These are phyloP conservation scores for Hypocrella siamensis DNA, from an alignment of 2,329 filamentous ascomycete genomes.

Conservation along the genomic window DNA sequence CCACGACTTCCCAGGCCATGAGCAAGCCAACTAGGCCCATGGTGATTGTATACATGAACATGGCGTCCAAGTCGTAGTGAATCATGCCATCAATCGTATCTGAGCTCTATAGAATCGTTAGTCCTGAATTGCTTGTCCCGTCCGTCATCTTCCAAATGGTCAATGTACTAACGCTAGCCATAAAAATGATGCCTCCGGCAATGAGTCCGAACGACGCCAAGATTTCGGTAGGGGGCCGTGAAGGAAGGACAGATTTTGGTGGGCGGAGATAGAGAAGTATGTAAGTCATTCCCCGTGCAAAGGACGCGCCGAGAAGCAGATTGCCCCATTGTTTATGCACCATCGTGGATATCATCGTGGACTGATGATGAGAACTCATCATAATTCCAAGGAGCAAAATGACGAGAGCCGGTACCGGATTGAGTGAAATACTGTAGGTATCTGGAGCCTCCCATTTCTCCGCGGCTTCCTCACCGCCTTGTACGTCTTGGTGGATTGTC, in stretches of 20 bases:
- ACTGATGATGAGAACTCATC: conserved; percentile 88
- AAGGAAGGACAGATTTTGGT: conserved; percentile 64
- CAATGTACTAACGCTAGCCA: conserved; percentile 56
- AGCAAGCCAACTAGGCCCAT: conserved; percentile 71
- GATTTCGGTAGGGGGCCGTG: conserved; percentile 81
- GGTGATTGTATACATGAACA: conserved; percentile 83
- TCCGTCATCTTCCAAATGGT: too few relatives aligned
- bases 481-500: conserved; percentile 16
- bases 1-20: conserved; percentile 69
- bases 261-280: conserved; percentile 65
- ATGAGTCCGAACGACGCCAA: conserved; percentile 76
- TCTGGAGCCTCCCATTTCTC: conserved; percentile 40
- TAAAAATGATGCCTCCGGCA: conserved; percentile 78
- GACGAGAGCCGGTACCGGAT: conserved; percentile 75
- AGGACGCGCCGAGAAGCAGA: conserved; percentile 64
- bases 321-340: conserved; percentile 89
- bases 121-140: too few relatives aligned
- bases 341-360: conserved; percentile 74
- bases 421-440: conserved; percentile 62
- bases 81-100: conserved; percentile 69
- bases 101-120: conserved; percentile 58
- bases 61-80: conserved; percentile 62
- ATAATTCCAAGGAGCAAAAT: conserved; percentile 80
- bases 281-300: conserved; percentile 69
- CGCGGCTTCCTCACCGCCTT: conserved; percentile 27